A percentile compares a stretch with the other conserved stretches of the same genome.
Conservation (phyloP, 176 grass and related monocot species). For the Ensete ventricosum region DNA sequence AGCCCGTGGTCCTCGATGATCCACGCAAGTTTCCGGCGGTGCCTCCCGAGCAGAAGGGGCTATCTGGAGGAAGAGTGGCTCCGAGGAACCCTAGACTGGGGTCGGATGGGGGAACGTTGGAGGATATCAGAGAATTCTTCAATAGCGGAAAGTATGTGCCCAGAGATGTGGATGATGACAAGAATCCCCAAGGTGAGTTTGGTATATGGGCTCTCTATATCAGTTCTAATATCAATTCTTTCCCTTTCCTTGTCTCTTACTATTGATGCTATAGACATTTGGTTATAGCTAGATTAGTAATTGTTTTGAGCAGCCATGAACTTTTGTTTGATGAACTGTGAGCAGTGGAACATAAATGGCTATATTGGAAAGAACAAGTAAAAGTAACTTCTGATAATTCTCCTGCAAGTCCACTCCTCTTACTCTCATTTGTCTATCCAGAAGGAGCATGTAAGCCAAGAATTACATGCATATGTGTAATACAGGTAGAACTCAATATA, state of each 20-base stretch:
- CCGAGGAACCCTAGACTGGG: conserved; percentile 73
- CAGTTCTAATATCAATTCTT: neutral
- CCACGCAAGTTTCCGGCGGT: conserved; percentile 18
- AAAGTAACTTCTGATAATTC: too few species aligned
- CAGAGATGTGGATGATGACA: conserved; percentile 30
- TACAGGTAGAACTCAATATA: too few species aligned
- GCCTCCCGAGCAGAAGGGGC: conserved; percentile 18
- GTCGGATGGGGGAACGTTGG: conserved; percentile 28
- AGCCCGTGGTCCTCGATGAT: conserved; percentile 26
- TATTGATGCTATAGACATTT: neutral
- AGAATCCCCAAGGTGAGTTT: conserved; percentile 36
- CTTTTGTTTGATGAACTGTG: neutral
- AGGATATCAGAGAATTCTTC: conserved; percentile 63
- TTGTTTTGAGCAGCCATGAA: neutral
- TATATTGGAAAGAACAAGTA: too few species aligned
- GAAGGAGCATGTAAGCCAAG: too few species aligned
- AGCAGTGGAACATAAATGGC: neutral
- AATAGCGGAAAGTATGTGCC: conserved; percentile 34
- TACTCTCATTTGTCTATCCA: too few species aligned
- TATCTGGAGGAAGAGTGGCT: conserved; percentile 44
- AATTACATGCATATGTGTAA: too few species aligned
- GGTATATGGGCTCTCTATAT: neutral
- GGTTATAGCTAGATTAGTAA: neutral
- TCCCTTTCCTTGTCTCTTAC: neutral
- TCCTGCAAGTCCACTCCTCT: too few species aligned